Evolutionary conservation across 345 rosid genomes (phyloP).

Genomic region (Trapa bicornis): DNA sequence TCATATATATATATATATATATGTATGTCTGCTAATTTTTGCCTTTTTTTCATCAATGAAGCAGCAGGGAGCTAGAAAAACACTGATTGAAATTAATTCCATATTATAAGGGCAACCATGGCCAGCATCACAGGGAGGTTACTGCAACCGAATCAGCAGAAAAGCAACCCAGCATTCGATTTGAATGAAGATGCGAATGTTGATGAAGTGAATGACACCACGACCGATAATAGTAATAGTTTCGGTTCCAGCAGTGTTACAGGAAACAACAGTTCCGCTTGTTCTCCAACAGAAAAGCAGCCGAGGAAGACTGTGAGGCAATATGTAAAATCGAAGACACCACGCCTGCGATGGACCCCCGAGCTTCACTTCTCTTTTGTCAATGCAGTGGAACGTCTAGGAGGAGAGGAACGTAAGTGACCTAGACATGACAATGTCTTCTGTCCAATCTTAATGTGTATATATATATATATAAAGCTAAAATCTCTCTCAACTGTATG

Average conservation of each 20-base stretch:
- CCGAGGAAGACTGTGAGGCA: conserved; percentile 32
- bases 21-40: neutral
- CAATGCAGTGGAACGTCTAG: conserved; percentile 67
- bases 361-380: conserved; percentile 66
- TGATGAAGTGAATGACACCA: conserved; percentile 2
- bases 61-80: neutral
- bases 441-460: neutral
- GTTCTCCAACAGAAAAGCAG: neutral
- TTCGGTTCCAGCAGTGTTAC: conserved; percentile 11
- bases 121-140: neutral
- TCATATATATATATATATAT: too few relatives aligned
- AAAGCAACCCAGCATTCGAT: conserved; percentile 15
- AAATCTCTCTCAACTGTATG: too few relatives aligned
- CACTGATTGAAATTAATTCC: neutral
- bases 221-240: neutral
- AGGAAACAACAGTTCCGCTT: conserved; percentile 10
- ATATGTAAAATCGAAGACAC: conserved; percentile 59
- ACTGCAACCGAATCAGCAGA: neutral
- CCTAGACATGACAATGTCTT: neutral
- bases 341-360: conserved; percentile 83
- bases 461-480: too few relatives aligned
- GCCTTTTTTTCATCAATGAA: neutral
- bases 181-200: conserved; percentile 25
- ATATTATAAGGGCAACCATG: neutral
- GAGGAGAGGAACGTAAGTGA: conserved; percentile 70